phyloP scores from a whole-genome alignment of 768 basidiomycete species.

The Scleroderma citrinum region DNA sequence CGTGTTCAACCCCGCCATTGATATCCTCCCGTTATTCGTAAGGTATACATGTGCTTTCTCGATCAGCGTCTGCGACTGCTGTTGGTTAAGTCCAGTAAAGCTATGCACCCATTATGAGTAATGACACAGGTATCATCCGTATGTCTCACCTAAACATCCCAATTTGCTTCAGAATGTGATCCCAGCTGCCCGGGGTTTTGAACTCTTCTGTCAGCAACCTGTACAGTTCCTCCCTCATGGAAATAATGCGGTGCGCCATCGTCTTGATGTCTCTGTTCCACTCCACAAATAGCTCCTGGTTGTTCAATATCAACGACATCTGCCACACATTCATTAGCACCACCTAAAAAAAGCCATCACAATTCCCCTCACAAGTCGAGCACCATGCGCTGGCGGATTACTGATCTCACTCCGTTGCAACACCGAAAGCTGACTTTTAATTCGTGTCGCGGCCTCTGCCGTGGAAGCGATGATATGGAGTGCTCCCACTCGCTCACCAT shows the following conservation, averaged over 20 bases:
- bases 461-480: conserved; percentile 71
- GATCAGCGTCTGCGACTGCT: conserved; percentile 61
- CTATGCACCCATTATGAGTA: conserved; percentile 34
- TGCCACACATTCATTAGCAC: conserved; percentile 20
- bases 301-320: conserved; percentile 80
- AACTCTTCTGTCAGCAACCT: conserved; percentile 62
- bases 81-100: conserved; percentile 73
- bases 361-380: conserved; percentile 59
- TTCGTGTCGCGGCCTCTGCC: conserved; percentile 60
- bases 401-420: conserved; percentile 93
- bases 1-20: conserved; percentile 89
- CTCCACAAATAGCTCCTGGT: conserved; percentile 65
- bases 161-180: conserved; percentile 94
- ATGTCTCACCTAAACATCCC: conserved; percentile 86
- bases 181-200: conserved; percentile 89
- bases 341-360: neutral
- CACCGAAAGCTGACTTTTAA: conserved; percentile 87
- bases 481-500: conserved; percentile 93
- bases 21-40: conserved; percentile 84
- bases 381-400: conserved; percentile 89
- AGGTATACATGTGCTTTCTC: conserved; percentile 79
- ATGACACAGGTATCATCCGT: neutral
- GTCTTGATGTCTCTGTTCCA: conserved; percentile 89
- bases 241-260: conserved; percentile 75
- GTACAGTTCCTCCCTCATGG: conserved; percentile 81